Conservation (phyloP, 805 yeast genomes). For the Wickerhamiella bombiphila region DNA sequence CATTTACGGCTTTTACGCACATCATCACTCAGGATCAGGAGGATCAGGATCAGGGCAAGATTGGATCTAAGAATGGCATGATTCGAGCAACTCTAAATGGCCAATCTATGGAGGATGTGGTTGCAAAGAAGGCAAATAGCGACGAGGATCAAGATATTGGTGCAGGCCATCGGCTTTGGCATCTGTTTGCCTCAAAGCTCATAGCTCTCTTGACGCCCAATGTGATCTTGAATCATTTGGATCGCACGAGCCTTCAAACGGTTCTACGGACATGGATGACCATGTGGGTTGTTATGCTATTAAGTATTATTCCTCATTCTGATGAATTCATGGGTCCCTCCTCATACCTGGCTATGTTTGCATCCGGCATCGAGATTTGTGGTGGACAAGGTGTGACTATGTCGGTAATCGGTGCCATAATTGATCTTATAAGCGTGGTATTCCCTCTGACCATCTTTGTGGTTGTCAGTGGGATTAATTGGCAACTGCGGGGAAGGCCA, state of each 20-base stretch:
- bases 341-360: conserved; percentile 17
- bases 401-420: conserved; percentile 11
- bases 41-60: too few species aligned
- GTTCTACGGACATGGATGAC: conserved; percentile 19
- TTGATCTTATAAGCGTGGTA: conserved; percentile 8
- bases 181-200: neutral
- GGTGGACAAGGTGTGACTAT: conserved; percentile 18
- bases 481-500: conserved; percentile 17
- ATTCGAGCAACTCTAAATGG: too few species aligned
- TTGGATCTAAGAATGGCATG: too few species aligned
- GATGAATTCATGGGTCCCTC: conserved; percentile 20
- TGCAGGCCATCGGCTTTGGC: neutral
- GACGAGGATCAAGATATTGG: too few species aligned
- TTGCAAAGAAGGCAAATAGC: too few species aligned
- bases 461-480: conserved; percentile 17
- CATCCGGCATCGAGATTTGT: conserved; percentile 16
- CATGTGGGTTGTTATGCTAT: conserved; percentile 16
- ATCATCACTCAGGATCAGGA: too few species aligned
- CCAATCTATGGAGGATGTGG: too few species aligned
- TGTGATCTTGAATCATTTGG: conserved; percentile 18
- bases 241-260: conserved; percentile 13
- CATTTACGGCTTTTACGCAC: too few species aligned
- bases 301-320: conserved; percentile 12
- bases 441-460: conserved; percentile 14
- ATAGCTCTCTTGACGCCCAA: conserved; percentile 8